Evolutionary conservation across 176 grass and related monocot genomes (phyloP).

Genomic region (Alopecurus myosuroides): DNA sequence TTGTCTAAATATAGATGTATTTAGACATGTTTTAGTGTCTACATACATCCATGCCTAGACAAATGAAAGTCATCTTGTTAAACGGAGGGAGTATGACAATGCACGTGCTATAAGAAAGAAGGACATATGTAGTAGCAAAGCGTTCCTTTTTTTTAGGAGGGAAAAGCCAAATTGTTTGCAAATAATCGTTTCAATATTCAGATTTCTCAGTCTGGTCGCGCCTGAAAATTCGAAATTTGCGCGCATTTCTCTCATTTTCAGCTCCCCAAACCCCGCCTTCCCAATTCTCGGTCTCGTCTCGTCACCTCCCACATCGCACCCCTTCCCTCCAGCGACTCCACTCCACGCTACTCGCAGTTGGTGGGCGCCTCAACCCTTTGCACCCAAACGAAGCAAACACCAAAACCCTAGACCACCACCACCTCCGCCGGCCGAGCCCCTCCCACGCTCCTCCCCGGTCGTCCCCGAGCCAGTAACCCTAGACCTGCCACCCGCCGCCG

Average conservation of each 20-base stretch:
- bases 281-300: neutral
- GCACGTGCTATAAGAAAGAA: no score
- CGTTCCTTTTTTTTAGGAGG: no score
- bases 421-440: neutral
- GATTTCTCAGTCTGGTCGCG: no score
- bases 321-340: neutral
- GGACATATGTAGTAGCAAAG: no score
- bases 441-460: neutral
- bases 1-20: no score
- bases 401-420: conserved; percentile 33
- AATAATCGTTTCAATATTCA: no score
- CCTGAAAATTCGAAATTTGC: conserved; percentile 35
- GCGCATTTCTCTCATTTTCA: conserved; percentile 2
- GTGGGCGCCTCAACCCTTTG: neutral
- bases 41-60: no score
- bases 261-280: neutral
- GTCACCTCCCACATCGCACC: neutral
- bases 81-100: no score
- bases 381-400: conserved; percentile 29
- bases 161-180: no score
- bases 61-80: no score
- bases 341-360: neutral
- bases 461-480: neutral
- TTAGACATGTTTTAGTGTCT: no score
- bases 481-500: neutral